Evolutionary conservation across 495 filamentous ascomycete species (phyloP), one percentile per base, ranked within the genome.

Genomic region (Cercophora samala): DNA sequence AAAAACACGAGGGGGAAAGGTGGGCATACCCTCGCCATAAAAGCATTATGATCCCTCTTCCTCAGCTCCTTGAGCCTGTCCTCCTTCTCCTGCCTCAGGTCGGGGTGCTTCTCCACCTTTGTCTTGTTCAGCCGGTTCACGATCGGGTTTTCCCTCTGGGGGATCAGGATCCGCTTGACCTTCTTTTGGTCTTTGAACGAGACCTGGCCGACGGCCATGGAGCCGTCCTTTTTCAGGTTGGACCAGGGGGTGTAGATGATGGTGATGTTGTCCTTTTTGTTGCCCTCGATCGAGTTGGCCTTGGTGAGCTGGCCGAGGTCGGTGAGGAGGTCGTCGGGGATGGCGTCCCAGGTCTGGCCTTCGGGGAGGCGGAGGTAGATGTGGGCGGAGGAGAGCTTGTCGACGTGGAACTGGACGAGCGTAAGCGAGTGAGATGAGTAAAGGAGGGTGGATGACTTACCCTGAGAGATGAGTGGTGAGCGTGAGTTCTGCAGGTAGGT

Each of bases 111-210:
- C 77, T 97, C 92, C 15, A 89, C 85, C 68, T 90, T 92, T 29
- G 96, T 99, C 83, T 99, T 99, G 79, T 97, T 96, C 56, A 99
- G 87, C 23, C 95, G 88, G 82, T 99, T 99, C 82, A 99, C 86
- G 72, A 95, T 94, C 32, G 86, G 78, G 77, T 98, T 98, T 70
- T 92, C 90, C 60, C 93, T 88, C 60, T 87, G 82, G 21, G 85
- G 72, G 11, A 97, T 87, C 32, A 95, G 86, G 64, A 95, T 80
- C 66, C 88, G 88, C 76, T 90, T 93, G 70, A 97, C 93, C 78
- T 91, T 90, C 73, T 89, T 89, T n/a, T 82, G 85, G 77, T 97
- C 93, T 72, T 96, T 92, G 80, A 97, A 99, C 54, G 91, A 89
- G 61, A 99, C 95, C 77, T 99, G 95, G 23, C 95, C 95, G 3